Evolutionary conservation across 108 stramenopile species (phyloP).

Genomic region (Conticribra weissflogii): DNA sequence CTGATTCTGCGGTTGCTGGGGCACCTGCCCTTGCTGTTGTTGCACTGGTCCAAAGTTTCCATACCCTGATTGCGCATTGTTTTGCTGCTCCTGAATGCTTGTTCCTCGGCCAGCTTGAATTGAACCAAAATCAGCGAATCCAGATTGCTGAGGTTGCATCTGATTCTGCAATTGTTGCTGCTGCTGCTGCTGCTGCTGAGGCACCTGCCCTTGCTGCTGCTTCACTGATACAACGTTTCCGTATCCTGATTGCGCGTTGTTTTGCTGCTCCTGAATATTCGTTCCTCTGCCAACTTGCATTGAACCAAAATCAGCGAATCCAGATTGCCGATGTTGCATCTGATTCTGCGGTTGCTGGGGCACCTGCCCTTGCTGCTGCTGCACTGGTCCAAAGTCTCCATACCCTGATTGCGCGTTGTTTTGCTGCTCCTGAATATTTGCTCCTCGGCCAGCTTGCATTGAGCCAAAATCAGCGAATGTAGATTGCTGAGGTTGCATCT

Average conservation of each 20-base stretch:
- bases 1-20: neutral
- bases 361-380: neutral
- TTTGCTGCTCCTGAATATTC: no score
- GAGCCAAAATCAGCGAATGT: slow-evolving; percentile 12
- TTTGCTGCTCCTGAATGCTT: slow-evolving; percentile 5
- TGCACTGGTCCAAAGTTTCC: neutral
- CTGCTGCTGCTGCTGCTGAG: slow-evolving; percentile 21
- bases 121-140: slow-evolving; percentile 12
- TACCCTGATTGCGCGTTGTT: neutral
- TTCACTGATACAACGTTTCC: no score
- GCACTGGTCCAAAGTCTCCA: neutral
- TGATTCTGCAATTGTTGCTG: neutral
- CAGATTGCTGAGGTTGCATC: slow-evolving; percentile 23
- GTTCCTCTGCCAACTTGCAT: no score
- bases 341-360: slow-evolving; percentile 26
- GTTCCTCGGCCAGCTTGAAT: no score
- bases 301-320: no score
- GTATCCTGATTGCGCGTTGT: no score
- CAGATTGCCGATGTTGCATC: slow-evolving; percentile 22
- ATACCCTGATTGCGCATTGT: neutral
- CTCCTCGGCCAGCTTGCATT: no score
- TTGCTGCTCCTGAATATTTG: slow-evolving; percentile 3
- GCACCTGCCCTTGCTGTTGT: neutral
- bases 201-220: no score
- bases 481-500: slow-evolving; percentile 23